Evolutionary conservation across 108 stramenopile genomes (phyloP), one percentile per base, ranked within the genome.

Genomic region (Nitzschia palea): DNA sequence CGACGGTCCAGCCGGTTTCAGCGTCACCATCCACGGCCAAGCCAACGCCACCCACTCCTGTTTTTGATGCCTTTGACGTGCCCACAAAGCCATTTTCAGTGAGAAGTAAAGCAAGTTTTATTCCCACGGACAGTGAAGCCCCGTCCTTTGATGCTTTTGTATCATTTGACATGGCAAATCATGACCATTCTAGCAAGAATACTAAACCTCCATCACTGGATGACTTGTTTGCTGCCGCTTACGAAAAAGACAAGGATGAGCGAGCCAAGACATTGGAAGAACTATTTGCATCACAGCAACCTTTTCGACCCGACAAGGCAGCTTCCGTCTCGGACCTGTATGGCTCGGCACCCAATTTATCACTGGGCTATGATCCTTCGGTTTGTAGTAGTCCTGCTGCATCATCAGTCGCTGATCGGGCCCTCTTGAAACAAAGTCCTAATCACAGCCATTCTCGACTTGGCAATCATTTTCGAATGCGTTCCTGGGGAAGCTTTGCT

Each of bases 341-440:
- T 18, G 47, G 18, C n/a, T 48, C 47, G 17, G 17, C 9, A 4
- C 47, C 47, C 47, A n/a, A 8, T 8, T 18, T 48, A 4, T 5
- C 8, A n/a, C 4, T 48, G 15, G 47, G 4, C 5, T 48, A 12
- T 18, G 47, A 48, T 20, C 17, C 47, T 18, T 48, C 47, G 8
- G 18, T 48, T 18, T 48, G 47, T 18, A 48, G 47, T 20, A 48
- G 47, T 48, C 47, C 47, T 18, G 47, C 47, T 20, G 47, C 47
- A n/a, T 18, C 17, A 5, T 18, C 5, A 20, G 22, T 20, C 18
- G 47, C 47, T 4, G 18, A 48, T 8, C 47, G 47, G 5, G 47
- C 18, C 47, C n/a, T 48, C 22, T 18, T 20, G 17, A 18, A 20
- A 20, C 18, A 20, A 20, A 5, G 22, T 4, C 18, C 4, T 4